phyloP scores from a whole-genome alignment of 768 basidiomycete species.

The Collybia nuda region DNA sequence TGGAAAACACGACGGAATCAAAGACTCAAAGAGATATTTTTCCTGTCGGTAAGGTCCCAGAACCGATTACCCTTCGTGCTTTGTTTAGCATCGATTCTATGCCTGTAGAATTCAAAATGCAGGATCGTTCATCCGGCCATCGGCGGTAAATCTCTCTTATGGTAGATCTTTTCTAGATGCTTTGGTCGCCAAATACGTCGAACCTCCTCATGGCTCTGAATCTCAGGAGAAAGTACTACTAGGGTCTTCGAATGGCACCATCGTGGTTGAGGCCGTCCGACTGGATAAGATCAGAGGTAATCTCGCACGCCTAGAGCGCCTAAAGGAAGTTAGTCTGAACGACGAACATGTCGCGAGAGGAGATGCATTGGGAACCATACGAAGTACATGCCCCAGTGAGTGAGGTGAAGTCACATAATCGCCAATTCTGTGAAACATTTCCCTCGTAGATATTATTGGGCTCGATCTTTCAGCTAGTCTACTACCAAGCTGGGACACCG shows the following conservation, averaged over 20 bases:
- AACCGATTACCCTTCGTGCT: slow-evolving; percentile 11
- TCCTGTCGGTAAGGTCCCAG: slow-evolving; percentile 58
- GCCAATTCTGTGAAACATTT: slow-evolving; percentile 7
- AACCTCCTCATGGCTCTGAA: slow-evolving; percentile 48
- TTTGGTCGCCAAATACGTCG: slow-evolving; percentile 76
- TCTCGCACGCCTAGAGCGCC: slow-evolving; percentile 59
- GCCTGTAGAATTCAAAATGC: slow-evolving; percentile 51
- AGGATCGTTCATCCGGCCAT: slow-evolving; percentile 81
- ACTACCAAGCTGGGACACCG: slow-evolving; percentile 65
- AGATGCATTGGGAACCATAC: slow-evolving; percentile 51
- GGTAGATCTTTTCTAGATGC: slow-evolving; percentile 77
- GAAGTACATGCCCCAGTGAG: slow-evolving; percentile 68
- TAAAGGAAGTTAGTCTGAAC: slow-evolving; percentile 84
- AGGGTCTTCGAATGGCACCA: slow-evolving; percentile 80
- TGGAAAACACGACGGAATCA: slow-evolving; percentile 86
- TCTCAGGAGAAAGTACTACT: slow-evolving; percentile 65
- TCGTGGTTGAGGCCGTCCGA: slow-evolving; percentile 84
- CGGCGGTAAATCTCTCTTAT: slow-evolving; percentile 47
- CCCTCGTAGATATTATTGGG: slow-evolving; percentile 63
- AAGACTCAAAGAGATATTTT: slow-evolving; percentile 81
- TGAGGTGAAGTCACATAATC: slow-evolving; percentile 11
- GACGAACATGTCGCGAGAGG: slow-evolving; percentile 54
- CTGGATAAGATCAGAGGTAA: slow-evolving; percentile 77
- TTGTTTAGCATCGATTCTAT: slow-evolving; percentile 12
- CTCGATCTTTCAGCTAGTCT: slow-evolving; percentile 82